These are phyloP conservation scores for Sclerotinia borealis DNA, from an alignment of 2,329 filamentous ascomycete genomes.

Conservation along the genomic window DNA sequence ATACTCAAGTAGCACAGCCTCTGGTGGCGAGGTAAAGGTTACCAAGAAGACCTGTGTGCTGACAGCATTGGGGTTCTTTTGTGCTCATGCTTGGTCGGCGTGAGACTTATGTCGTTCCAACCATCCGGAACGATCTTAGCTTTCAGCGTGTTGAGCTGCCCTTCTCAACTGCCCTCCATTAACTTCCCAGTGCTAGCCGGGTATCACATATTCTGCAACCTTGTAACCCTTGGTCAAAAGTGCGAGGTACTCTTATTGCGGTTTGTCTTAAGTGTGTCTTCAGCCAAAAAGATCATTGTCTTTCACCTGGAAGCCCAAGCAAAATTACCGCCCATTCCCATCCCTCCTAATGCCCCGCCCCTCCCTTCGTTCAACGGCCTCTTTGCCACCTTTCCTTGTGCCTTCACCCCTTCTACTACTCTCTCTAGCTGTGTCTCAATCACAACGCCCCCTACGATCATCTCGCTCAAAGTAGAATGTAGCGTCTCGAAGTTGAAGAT, in stretches of 20 bases:
- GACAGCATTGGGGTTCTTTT: neutral
- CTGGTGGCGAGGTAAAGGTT: neutral
- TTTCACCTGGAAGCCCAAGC: conserved; percentile 32
- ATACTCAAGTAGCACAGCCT: neutral
- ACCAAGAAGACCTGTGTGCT: neutral
- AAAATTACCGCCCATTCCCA: conserved; percentile 31
- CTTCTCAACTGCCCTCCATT: neutral
- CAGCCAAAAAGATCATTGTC: neutral
- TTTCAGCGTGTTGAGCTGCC: neutral
- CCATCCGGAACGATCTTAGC: neutral
- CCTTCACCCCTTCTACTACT: conserved; percentile 77
- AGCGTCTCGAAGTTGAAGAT: conserved; percentile 99
- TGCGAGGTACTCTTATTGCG: neutral
- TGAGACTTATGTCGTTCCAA: neutral
- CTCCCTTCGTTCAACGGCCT: conserved; percentile 66
- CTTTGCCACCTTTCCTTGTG: conserved; percentile 72
- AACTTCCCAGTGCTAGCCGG: neutral
- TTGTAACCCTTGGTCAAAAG: neutral
- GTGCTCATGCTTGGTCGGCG: neutral
- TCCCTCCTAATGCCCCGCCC: conserved; percentile 41
- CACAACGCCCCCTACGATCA: conserved; percentile 92
- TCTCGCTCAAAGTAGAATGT: conserved; percentile 84
- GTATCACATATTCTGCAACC: neutral
- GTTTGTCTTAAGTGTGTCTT: neutral
- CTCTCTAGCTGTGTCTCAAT: conserved; percentile 86